Evolutionary conservation across 306 rosid species (phyloP), one percentile per base, ranked within the genome.

Genomic region (Hippophae tibetana): DNA sequence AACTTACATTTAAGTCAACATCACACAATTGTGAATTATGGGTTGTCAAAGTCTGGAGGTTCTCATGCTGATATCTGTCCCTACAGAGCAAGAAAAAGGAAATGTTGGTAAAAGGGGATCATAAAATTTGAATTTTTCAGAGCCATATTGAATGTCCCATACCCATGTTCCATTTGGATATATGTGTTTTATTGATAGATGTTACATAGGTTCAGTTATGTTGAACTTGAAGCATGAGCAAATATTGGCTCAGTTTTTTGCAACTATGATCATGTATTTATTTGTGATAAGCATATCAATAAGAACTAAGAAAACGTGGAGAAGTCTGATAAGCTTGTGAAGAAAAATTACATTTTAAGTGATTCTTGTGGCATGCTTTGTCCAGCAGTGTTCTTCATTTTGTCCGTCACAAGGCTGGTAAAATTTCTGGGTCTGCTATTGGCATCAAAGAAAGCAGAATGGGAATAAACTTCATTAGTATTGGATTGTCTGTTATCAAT

Each of bases 1-100:
- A 77, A 73, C 99, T 84, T 75, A 88, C 99, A 68, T 74, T 74
- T 69, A 93, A 75, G 81, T 93, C 95, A 62, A 84, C 64, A 63
- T 60, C 71, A 62, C 82, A 43, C 55, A 88, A 64, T 7, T 90
- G 90, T 26, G 97, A 93, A 69, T 80, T 84, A 71, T 74, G 92
- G 81, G 68, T 68, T 67, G 83, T 89, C 66, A 93, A 82, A 52
- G 84, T 64, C 68, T 85, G 95, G 58, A 58, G 71, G 72, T 72
- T 77, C 69, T 92, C 99, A 66, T 69, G 78, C 64, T 82, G 86
- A 76, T 81, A 72, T 74, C 73, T 77, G 60, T 85, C 85, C 82
- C 99, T 87, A 93, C 66, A 81, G 78, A 67, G 77, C 47, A 57
- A 61, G 44, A 60, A 47, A 50, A 73, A 41, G 68, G 54, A 57